A percentile compares a stretch with the other conserved stretches of the same genome.
Conservation (phyloP, 306 rosid genomes). For the Sesbania bispinosa region DNA sequence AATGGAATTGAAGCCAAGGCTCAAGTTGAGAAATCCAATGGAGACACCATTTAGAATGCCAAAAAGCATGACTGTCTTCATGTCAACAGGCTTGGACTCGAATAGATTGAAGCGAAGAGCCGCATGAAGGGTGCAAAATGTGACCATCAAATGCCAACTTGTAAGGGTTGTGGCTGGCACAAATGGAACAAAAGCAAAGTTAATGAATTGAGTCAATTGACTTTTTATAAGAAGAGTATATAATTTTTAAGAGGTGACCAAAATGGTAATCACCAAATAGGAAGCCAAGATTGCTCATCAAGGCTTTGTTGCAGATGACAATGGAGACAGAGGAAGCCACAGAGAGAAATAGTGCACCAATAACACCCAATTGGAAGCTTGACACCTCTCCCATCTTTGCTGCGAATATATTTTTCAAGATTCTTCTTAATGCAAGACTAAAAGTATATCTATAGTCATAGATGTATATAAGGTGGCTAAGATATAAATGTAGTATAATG, state of each 20-base stretch:
- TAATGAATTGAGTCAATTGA: background rate
- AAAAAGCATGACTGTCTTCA: constrained; percentile 79
- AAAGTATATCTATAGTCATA: background rate
- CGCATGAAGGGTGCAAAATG: constrained; percentile 86
- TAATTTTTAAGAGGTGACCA: background rate
- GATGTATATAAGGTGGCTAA: background rate
- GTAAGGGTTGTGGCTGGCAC: constrained; percentile 86
- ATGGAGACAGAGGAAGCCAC: constrained; percentile 98
- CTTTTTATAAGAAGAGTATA: background rate
- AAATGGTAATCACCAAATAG: constrained; percentile 62
- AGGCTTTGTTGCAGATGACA: constrained; percentile 97
- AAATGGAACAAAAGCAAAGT: background rate
- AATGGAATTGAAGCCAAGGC: constrained; percentile 92
- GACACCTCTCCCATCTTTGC: constrained; percentile 88
- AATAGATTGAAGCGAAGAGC: constrained; percentile 82
- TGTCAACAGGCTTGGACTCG: constrained; percentile 70
- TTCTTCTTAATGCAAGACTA: background rate
- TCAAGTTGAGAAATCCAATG: constrained; percentile 92
- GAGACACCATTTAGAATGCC: constrained; percentile 90
- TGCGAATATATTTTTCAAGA: constrained; percentile 5
- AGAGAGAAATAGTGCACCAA: constrained; percentile 90
- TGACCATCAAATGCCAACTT: constrained; percentile 97
- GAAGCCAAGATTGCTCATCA: constrained; percentile 99
- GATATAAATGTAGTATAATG: background rate
- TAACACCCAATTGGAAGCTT: constrained; percentile 75